Percentiles rank a stretch among this genome's conserved stretches.
These are phyloP conservation scores for Epichloe elymi DNA, from an alignment of 2,329 filamentous ascomycete genomes.

Conservation along the genomic window DNA sequence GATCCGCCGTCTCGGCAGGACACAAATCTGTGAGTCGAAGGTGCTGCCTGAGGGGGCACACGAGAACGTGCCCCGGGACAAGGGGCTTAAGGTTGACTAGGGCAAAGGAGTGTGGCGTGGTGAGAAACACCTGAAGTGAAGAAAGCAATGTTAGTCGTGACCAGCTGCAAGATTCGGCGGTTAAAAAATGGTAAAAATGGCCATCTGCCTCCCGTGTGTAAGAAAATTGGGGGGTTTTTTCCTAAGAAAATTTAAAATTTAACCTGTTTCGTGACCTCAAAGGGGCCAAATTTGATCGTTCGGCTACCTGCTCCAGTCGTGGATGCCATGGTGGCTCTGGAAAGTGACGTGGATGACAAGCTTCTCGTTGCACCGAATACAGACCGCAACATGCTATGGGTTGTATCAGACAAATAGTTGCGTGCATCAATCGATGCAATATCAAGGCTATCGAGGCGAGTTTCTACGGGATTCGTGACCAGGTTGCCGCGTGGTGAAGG, in stretches of 20 bases:
- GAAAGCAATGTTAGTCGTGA: not conserved
- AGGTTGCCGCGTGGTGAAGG: too few relatives aligned
- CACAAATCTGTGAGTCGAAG: slow-evolving; percentile 65
- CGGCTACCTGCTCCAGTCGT: slow-evolving; percentile 11
- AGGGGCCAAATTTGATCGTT: slow-evolving; percentile 57
- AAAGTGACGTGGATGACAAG: slow-evolving; percentile 5
- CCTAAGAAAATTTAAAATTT: not conserved
- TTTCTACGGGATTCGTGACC: too few relatives aligned
- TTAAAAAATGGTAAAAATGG: too few relatives aligned
- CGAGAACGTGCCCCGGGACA: slow-evolving; percentile 81
- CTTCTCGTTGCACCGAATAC: slow-evolving; percentile 1
- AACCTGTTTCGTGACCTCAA: slow-evolving; percentile 64
- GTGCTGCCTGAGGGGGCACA: slow-evolving; percentile 61
- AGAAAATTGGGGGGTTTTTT: not conserved
- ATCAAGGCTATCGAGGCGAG: too few relatives aligned
- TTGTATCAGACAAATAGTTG: not conserved
- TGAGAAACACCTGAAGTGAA: slow-evolving; percentile 63
- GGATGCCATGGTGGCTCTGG: slow-evolving; percentile 18
- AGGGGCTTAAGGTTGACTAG: slow-evolving; percentile 94
- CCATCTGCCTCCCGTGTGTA: not conserved
- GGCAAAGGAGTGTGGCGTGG: slow-evolving; percentile 67
- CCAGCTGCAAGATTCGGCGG: too few relatives aligned
- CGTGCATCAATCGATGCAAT: not conserved
- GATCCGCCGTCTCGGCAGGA: slow-evolving; percentile 57
- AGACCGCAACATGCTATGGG: slow-evolving; percentile 1